A percentile compares a stretch with the other conserved stretches of the same genome.
Evolutionary conservation across 2,329 filamentous ascomycete species (phyloP).

Genomic region (Colletotrichum gigasporum): DNA sequence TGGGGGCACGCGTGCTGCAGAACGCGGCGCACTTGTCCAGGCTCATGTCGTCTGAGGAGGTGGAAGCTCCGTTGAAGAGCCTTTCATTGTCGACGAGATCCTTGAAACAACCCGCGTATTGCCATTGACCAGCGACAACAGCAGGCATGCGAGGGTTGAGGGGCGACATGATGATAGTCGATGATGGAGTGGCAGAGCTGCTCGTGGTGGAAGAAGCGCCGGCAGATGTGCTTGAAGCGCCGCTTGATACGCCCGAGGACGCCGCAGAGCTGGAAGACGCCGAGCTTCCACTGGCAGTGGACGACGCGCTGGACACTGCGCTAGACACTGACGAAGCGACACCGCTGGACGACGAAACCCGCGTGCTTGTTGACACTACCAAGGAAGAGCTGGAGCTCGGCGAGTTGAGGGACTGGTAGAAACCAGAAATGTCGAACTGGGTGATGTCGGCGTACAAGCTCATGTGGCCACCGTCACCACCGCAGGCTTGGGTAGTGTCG

Average conservation of each 20-base stretch:
- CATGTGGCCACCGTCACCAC: constrained; percentile 43
- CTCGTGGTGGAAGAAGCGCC: constrained; percentile 4
- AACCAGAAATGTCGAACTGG: constrained; percentile 38
- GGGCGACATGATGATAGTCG: constrained; percentile 19
- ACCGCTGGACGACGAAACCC: constrained; percentile 25
- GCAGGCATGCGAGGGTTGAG: constrained; percentile 31
- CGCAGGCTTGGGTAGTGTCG: constrained; percentile 40
- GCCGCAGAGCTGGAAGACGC: neutral
- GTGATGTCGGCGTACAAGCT: constrained; percentile 43
- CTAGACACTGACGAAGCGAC: constrained; percentile 4
- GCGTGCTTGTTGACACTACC: constrained; percentile 3
- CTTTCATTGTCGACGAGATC: constrained; percentile 34
- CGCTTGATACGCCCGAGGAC: neutral
- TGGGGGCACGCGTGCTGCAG: constrained; percentile 32
- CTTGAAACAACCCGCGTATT: constrained; percentile 37
- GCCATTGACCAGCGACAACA: constrained; percentile 30
- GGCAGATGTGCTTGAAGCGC: constrained; percentile 25
- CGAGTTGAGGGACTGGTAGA: constrained; percentile 26
- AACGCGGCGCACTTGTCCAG: constrained; percentile 37
- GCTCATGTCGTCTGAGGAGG: constrained; percentile 34
- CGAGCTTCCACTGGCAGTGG: neutral
- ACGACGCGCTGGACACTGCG: neutral
- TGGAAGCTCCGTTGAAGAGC: constrained; percentile 21
- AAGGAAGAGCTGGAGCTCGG: constrained; percentile 20
- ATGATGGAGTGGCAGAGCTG: constrained; percentile 8